A percentile compares a stretch with the other conserved stretches of the same genome.
Conservation (phyloP, 805 yeast genomes). For the Saturnispora mendoncae region DNA sequence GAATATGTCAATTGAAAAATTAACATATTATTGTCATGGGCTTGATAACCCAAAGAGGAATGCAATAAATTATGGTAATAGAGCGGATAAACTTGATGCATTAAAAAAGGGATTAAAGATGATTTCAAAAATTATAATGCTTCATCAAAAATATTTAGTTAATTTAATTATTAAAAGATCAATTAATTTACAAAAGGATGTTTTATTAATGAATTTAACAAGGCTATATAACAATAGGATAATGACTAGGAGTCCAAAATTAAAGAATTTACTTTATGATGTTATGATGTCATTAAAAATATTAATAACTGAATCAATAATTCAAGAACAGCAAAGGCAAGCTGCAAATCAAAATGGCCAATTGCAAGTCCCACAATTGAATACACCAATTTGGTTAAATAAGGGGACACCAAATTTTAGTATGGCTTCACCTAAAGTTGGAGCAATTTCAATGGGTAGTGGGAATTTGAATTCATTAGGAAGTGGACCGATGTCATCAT, state of each 20-base stretch:
- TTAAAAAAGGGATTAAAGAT: conserved; percentile 32
- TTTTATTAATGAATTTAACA: conserved; percentile 40
- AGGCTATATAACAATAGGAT: conserved; percentile 36
- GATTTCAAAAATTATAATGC: conserved; percentile 45
- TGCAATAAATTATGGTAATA: conserved; percentile 10
- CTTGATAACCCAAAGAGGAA: conserved; percentile 17
- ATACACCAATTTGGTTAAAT: conserved; percentile 16
- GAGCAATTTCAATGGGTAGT: conserved; percentile 13
- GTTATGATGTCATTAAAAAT: conserved; percentile 45
- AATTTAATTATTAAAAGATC: conserved; percentile 36
- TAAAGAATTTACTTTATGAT: conserved; percentile 52
- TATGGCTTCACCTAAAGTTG: conserved; percentile 16
- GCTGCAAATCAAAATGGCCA: conserved; percentile 1
- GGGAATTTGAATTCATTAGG: neutral
- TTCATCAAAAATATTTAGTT: conserved; percentile 45
- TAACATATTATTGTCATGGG: conserved; percentile 26
- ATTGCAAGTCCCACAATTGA: conserved; percentile 16
- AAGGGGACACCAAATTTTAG: conserved; percentile 20
- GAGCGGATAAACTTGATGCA: conserved; percentile 20
- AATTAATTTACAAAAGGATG: conserved; percentile 33
- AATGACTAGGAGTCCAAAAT: conserved; percentile 37
- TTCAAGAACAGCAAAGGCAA: conserved; percentile 13
- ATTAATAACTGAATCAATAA: conserved; percentile 24
- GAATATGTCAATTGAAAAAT: conserved; percentile 32
- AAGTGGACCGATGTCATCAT: conserved; percentile 2